Evolutionary conservation across 2,329 filamentous ascomycete genomes (phyloP), one percentile per base, ranked within the genome.

Genomic region (Fusarium sp.): DNA sequence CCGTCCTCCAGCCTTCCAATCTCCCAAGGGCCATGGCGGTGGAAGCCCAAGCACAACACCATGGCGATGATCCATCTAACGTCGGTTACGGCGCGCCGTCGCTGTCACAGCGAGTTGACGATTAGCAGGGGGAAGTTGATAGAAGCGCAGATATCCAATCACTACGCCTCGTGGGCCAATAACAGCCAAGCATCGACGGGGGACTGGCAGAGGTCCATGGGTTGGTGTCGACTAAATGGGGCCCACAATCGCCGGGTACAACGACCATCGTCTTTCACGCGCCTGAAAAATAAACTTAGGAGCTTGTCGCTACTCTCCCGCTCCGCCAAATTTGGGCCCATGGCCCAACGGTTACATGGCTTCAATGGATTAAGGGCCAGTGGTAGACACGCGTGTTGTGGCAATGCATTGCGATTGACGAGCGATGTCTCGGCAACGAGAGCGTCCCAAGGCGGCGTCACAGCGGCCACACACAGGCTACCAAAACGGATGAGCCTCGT

Each of bases 401-500:
- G 64, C 57, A 52, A 61, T 59, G 57, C 64, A 27, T 69, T 66
- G n/a, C 67, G 60, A 78, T 78, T 78, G 74, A 78, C 63, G 74
- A 75, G 48, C 24, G 50, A 35, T 58, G 54, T 45, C 64, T 59
- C 62, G 45, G 68, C 63, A 68, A 50, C 48, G 24, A 69, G 58
- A 39, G 24, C 43, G 41, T 11, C 48, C 67, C 67, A 62, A 62
- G 43, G 20, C 33, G 52, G 41, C 43, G 69, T 57, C 45, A 56
- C 37, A 35, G 33, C 52, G 13, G 16, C 37, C 20, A 35, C 39
- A 41, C 58, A 35, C 33, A 18, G 35, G 39, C 39, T 31, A 64
- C 48, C 43, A 52, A 37, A 11, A 27, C 45, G 48, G 39, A 4
- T 16, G 14, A 67, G 37, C 27, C 62, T 43, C 59, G 63, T 70